Evolutionary conservation across 2,329 filamentous ascomycete genomes (phyloP).

Genomic region (Nigrospora osmanthi): DNA sequence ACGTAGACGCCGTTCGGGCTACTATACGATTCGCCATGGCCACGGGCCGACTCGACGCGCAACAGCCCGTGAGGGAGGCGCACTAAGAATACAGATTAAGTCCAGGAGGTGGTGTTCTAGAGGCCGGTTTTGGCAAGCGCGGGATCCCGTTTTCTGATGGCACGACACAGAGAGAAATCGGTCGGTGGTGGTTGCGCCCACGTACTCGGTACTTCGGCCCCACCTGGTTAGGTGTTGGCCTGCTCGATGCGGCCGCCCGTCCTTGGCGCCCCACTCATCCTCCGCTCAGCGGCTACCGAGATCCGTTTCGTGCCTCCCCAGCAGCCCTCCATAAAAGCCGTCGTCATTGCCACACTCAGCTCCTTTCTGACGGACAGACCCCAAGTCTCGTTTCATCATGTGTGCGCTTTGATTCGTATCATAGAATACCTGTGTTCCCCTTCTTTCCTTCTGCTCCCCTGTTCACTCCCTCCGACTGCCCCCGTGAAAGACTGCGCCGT

Average conservation of each 20-base stretch:
- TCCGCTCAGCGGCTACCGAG: neutral
- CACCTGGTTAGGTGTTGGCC: too few species aligned
- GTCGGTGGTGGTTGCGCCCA: neutral
- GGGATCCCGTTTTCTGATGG: slow-evolving; percentile 1
- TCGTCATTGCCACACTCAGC: neutral
- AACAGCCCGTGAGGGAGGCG: too few species aligned
- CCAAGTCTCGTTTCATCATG: too few species aligned
- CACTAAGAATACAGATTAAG: too few species aligned
- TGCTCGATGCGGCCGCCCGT: neutral
- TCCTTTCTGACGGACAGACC: neutral
- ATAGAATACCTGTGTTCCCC: too few species aligned
- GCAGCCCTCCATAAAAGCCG: neutral
- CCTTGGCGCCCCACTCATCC: neutral
- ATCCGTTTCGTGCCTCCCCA: neutral
- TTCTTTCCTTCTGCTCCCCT: too few species aligned
- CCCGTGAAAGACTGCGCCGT: too few species aligned
- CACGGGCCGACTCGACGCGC: too few species aligned
- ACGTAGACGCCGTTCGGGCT: too few species aligned
- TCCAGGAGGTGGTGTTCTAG: neutral
- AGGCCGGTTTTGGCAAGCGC: neutral
- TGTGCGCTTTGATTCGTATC: too few species aligned
- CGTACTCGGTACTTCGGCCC: neutral
- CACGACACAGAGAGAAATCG: neutral
- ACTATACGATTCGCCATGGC: too few species aligned
- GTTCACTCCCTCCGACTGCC: too few species aligned